A percentile compares a stretch with the other conserved stretches of the same genome.
These are phyloP conservation scores for Lodderomyces beijingensis DNA, from an alignment of 1,139 yeast genomes.

Conservation along the genomic window DNA sequence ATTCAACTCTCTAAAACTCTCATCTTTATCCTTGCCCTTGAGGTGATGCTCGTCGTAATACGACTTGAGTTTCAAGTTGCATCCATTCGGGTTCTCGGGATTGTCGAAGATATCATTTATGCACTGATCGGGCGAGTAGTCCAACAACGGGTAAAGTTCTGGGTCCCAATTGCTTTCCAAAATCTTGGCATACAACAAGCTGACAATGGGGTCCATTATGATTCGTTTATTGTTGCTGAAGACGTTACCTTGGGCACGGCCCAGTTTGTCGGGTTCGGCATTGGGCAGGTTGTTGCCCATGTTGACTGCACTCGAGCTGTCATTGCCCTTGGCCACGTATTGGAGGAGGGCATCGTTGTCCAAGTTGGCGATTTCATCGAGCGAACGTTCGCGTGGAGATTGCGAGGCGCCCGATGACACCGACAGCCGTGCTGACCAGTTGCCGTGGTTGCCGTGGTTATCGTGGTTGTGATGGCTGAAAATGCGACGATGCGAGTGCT, in stretches of 20 bases:
- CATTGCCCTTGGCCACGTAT: slow-evolving; percentile 2
- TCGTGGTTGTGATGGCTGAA: slow-evolving; percentile 1
- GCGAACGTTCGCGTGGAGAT: slow-evolving; percentile 1
- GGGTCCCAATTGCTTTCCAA: slow-evolving; percentile 78
- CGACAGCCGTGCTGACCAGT: slow-evolving; percentile 1
- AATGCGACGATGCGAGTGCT: slow-evolving; percentile 1
- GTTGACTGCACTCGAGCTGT: not conserved
- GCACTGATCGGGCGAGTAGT: slow-evolving; percentile 67
- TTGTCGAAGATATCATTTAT: slow-evolving; percentile 66
- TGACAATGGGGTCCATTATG: slow-evolving; percentile 47
- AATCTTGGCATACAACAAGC: slow-evolving; percentile 54
- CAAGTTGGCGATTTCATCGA: slow-evolving; percentile 3
- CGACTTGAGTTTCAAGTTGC: slow-evolving; percentile 36
- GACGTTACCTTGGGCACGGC: not conserved
- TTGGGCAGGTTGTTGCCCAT: not conserved
- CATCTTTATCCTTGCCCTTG: slow-evolving; percentile 31
- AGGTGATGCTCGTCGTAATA: slow-evolving; percentile 10
- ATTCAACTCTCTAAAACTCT: slow-evolving; percentile 42
- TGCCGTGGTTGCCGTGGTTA: not conserved
- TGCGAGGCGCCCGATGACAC: slow-evolving; percentile 3
- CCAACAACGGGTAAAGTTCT: slow-evolving; percentile 53
- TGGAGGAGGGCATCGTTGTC: slow-evolving; percentile 4
- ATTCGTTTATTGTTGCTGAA: not conserved
- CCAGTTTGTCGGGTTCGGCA: not conserved
- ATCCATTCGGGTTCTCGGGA: slow-evolving; percentile 59